phyloP scores from a whole-genome alignment of 2,329 filamentous ascomycete genomes.

The Neofusicoccum kwambonambiense region DNA sequence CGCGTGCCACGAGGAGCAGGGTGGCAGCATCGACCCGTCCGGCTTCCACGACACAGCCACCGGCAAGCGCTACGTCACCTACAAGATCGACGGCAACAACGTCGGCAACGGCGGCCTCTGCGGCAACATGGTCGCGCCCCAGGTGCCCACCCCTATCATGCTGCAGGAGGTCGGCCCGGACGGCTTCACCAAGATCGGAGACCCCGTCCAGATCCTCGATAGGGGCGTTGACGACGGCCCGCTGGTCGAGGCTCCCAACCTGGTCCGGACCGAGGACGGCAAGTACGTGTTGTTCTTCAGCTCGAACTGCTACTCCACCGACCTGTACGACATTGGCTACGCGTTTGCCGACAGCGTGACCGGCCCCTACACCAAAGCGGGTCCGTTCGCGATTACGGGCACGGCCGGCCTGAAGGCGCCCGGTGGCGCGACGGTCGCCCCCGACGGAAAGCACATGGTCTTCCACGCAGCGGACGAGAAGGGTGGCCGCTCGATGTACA shows the following conservation, averaged over 20 bases:
- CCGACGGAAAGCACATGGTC: conserved; percentile 15
- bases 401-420: conserved; percentile 19
- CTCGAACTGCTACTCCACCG: conserved; percentile 57
- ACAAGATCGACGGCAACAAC: conserved; percentile 66
- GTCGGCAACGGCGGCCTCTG: conserved; percentile 48
- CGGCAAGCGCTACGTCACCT: conserved; percentile 59
- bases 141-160: conserved; percentile 54
- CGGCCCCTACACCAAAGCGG: conserved; percentile 24
- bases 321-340: conserved; percentile 60
- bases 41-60: conserved; percentile 56
- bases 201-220: conserved; percentile 49
- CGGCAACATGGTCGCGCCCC: conserved; percentile 45
- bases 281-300: conserved; percentile 63
- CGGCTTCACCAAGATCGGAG: conserved; percentile 55
- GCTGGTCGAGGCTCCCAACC: conserved; percentile 60
- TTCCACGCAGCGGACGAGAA: conserved; percentile 8
- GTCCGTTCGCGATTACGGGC: conserved; percentile 19
- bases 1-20: conserved; percentile 47
- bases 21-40: conserved; percentile 63
- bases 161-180: conserved; percentile 53
- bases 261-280: conserved; percentile 48
- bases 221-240: conserved; percentile 50
- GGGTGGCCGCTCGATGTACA: conserved; percentile 6
- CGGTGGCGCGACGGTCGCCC: conserved; percentile 19
- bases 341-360: conserved; percentile 45